Conservation (phyloP, 2,329 filamentous ascomycete species). For the Paecilomyces sp. region DNA sequence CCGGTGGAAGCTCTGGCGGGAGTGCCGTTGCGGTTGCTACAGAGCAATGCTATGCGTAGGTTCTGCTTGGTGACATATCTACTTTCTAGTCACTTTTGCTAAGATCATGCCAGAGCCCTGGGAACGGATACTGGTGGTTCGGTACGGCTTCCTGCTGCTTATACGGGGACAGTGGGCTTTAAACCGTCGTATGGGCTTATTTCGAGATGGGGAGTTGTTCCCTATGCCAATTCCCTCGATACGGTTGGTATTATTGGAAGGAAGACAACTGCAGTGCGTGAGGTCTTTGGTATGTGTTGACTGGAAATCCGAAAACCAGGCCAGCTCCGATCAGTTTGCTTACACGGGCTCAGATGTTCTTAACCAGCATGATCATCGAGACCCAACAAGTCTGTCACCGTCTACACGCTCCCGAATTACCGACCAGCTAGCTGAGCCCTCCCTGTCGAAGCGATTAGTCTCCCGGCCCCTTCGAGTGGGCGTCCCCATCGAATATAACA, state of each 20-base stretch:
- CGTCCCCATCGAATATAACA: conserved; percentile 74
- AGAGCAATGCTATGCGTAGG: conserved; percentile 53
- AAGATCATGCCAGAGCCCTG: conserved; percentile 50
- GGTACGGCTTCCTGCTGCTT: conserved; percentile 79
- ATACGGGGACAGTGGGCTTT: conserved; percentile 75
- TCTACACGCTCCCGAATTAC: conserved; percentile 47
- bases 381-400: conserved; percentile 64
- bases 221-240: conserved; percentile 88
- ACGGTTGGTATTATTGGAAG: conserved; percentile 72
- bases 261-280: conserved; percentile 45
- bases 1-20: conserved; percentile 87
- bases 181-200: conserved; percentile 88
- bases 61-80: conserved; percentile 7
- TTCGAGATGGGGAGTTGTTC: conserved; percentile 77
- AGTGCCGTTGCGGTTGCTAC: conserved; percentile 77
- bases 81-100: conserved; percentile 4
- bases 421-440: conserved; percentile 33
- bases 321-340: background rate
- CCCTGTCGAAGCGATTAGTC: conserved; percentile 15
- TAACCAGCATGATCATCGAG: conserved; percentile 57
- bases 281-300: conserved; percentile 42
- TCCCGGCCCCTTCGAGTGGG: conserved; percentile 44
- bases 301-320: background rate
- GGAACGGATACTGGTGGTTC: conserved; percentile 94
- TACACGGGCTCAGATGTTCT: conserved; percentile 35